Conservation (phyloP, 352 stramenopile species). For the Elongisporangium anandrum region DNA sequence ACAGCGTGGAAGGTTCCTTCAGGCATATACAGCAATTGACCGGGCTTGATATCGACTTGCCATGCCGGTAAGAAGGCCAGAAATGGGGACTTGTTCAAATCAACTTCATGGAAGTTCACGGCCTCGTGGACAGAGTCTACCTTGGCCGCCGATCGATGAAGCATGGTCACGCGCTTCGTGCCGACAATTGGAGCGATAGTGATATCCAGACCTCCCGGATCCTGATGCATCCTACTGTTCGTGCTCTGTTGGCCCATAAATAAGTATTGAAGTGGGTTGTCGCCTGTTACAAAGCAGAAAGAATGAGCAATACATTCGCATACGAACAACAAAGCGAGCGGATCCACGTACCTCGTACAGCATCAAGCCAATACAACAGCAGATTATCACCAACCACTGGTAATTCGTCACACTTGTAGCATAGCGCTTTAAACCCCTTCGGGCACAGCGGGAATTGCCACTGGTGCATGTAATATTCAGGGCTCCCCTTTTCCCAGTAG, state of each 20-base stretch:
- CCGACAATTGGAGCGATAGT: constrained; percentile 92
- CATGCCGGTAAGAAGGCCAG: constrained; percentile 85
- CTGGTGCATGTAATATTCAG: constrained; percentile 92
- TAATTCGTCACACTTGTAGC: constrained; percentile 84
- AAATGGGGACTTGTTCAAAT: constrained; percentile 86
- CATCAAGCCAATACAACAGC: constrained; percentile 90
- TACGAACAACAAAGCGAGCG: constrained; percentile 5
- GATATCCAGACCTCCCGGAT: constrained; percentile 90
- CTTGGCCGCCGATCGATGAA: constrained; percentile 67
- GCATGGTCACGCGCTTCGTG: constrained; percentile 73
- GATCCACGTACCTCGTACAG: constrained; percentile 40
- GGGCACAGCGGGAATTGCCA: constrained; percentile 92
- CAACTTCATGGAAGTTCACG: constrained; percentile 75
- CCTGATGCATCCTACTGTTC: constrained; percentile 87
- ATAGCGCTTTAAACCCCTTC: constrained; percentile 69
- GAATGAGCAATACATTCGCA: background rate
- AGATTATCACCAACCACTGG: constrained; percentile 91
- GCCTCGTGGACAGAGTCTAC: constrained; percentile 83
- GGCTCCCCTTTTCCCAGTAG: constrained; percentile 74
- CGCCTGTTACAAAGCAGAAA: constrained; percentile 13
- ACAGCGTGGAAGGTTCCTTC: constrained; percentile 91
- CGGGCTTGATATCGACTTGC: constrained; percentile 85
- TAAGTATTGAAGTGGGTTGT: constrained; percentile 93
- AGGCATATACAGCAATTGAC: constrained; percentile 93
- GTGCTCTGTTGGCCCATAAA: constrained; percentile 93